Evolutionary conservation across 768 basidiomycete genomes (phyloP), one percentile per base, ranked within the genome.

Genomic region (Tulasnella sp.): DNA sequence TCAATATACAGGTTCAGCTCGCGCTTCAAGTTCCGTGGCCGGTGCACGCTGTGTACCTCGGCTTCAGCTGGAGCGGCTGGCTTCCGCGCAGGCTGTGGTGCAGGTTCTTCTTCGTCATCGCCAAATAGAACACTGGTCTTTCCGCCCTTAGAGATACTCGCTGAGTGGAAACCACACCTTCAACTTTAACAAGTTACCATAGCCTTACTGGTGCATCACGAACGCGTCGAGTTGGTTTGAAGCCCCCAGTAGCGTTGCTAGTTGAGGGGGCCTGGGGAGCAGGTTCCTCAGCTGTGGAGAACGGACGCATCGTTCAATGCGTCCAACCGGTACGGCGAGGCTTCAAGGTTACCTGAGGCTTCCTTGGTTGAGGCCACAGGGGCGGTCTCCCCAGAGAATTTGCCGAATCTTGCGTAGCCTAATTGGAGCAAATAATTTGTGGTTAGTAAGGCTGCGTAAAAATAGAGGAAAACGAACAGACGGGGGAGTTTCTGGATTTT

Each of bases 401-500:
- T 92, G 70, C 92, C 92, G 82, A 93, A 93, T 79, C 87, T 87
- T 10, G 90, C 92, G 81, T 92, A 92, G 75, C 89, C 92, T 93
- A 81, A 3, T 40, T n/a, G 51, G 48, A 75, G 29, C n/a, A 0
- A 73, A 72, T 74, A 72, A 75, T 44, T 83, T 46, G 26, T 29
- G 39, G 13, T 42, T 1, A 29, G 35, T 39, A 61, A 57, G 46
- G 51, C 13, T 74, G n/a, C 37, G 10, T 2, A 40, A 15, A 32
- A 57, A 16, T 9, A 73, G 23, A 44, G 48, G n/a, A 70, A 35
- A 76, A 72, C 23, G 39, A 51, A 80, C 87, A 42, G 86, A 93
- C 93, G 88, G 37, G 93, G 93, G 55, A 94, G 87, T 82, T 93
- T 93, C 81, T 87, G 86, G 73, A 94, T 91, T 81, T 91, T 93